Evolutionary conservation across 768 basidiomycete species (phyloP).

Genomic region (Pisolithus orientalis): DNA sequence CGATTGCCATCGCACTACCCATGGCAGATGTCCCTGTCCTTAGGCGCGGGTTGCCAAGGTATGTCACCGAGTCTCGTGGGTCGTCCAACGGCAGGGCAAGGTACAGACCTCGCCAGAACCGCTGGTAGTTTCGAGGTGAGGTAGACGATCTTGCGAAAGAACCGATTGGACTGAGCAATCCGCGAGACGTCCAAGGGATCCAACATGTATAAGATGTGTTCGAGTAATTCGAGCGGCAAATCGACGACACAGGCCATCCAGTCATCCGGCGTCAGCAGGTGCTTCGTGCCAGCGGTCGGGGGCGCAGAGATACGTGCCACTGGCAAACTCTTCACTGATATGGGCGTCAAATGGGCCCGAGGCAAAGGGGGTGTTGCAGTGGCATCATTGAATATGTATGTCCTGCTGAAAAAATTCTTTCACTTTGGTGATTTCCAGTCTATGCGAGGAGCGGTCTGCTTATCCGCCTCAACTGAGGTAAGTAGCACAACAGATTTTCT

Average conservation of each 20-base stretch:
- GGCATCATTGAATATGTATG: neutral
- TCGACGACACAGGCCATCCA: conserved; percentile 23
- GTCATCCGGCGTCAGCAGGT: neutral
- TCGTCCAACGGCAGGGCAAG: conserved; percentile 61
- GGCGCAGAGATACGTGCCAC: neutral
- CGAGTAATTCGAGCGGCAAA: conserved; percentile 55
- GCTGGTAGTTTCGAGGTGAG: conserved; percentile 31
- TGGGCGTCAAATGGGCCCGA: neutral
- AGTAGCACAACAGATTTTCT: neutral
- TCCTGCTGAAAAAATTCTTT: conserved; percentile 1
- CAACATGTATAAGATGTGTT: conserved; percentile 47
- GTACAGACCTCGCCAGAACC: conserved; percentile 62
- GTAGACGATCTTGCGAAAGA: conserved; percentile 41
- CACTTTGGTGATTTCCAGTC: neutral
- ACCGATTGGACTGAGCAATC: conserved; percentile 45
- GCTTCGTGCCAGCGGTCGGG: neutral
- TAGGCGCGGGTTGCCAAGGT: conserved; percentile 19
- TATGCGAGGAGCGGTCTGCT: neutral
- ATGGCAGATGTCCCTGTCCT: neutral
- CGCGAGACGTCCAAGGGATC: conserved; percentile 57
- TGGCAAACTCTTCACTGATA: neutral
- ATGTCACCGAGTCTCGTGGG: conserved; percentile 43
- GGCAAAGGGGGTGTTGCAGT: neutral
- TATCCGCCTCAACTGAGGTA: neutral
- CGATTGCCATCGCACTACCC: neutral